Evolutionary conservation across 805 yeast genomes (phyloP), one percentile per base, ranked within the genome.

Genomic region (Lipomyces kockii): DNA sequence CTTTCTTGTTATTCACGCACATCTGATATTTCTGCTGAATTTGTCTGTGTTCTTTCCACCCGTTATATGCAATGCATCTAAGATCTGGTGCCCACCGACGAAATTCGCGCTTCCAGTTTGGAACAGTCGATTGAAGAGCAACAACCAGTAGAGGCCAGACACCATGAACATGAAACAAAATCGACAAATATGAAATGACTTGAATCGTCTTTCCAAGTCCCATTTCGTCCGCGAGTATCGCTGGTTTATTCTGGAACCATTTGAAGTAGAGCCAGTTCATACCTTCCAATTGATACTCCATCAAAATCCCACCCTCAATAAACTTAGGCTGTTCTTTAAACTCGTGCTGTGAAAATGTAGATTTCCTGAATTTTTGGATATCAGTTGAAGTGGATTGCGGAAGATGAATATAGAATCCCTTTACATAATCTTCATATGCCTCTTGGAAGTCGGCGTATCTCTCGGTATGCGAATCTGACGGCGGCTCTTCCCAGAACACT

Each of bases 51-150:
- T 79, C 81, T 70, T 88, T 88, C n/a, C 80, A 60, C 0, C 96
- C 97, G 66, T 93, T 2, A 97, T 89, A 76, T 92, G 98, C 55
- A 92, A 79, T 60, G 92, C 92, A 86, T 68, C 98, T 78, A 43
- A 95, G 82, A 0, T 97, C 91, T 2, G 98, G 98, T 97, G 98
- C 94, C 99, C 99, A 95, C 62, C 88, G 85, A 73, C 93, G 97
- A 61, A 94, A 86, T 77, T 95, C 99, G 68, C 89, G 88, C 20
- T 91, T 92, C 99, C 99, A 95, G 75, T 95, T 98, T 66, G 87
- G 89, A 82, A 95, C 80, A 0, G 95, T 98, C 0, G 99, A 95
- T 0, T 98, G 98, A 0, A 99, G 99, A 70, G 97, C 97, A 0
- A 94, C 97, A 43, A 95, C 83, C 39, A 95, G 75, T 0, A 90